Percentiles rank a stretch among this genome's conserved stretches.
phyloP scores from a whole-genome alignment of 306 rosid genomes.

The Castanea crenata region DNA sequence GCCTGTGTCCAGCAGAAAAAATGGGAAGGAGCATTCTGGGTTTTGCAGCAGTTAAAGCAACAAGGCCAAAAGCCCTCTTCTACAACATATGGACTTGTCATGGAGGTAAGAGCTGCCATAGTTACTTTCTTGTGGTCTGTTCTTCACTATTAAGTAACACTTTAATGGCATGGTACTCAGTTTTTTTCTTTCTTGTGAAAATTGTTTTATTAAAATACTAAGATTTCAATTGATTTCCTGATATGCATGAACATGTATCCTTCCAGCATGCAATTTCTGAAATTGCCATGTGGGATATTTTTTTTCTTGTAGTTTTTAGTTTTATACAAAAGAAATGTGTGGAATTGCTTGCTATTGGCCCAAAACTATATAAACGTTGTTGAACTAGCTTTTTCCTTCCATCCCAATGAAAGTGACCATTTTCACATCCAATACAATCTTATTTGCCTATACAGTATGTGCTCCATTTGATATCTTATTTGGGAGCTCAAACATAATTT shows the following conservation, averaged over 20 bases:
- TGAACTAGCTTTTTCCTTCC: too few relatives aligned
- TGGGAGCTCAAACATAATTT: too few relatives aligned
- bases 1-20: constrained; percentile 75
- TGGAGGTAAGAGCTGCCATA: constrained; percentile 66
- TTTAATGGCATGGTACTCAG: not conserved
- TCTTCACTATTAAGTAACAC: not conserved
- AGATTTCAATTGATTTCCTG: not conserved
- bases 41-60: constrained; percentile 79
- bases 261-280: not conserved
- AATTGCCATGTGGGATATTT: too few relatives aligned
- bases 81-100: constrained; percentile 82
- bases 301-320: too few relatives aligned
- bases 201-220: not conserved
- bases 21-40: constrained; percentile 99
- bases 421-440: too few relatives aligned
- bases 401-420: too few relatives aligned
- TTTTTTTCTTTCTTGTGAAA: not conserved
- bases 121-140: constrained; percentile 14
- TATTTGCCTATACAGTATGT: not conserved
- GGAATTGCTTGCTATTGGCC: too few relatives aligned
- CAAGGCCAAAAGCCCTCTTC: constrained; percentile 51
- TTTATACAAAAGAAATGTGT: too few relatives aligned
- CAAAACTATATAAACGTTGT: too few relatives aligned
- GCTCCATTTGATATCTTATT: too few relatives aligned
- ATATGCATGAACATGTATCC: not conserved